phyloP scores from a whole-genome alignment of 192 early-diverging fungal species.

The Entomortierella chlamydospora region DNA sequence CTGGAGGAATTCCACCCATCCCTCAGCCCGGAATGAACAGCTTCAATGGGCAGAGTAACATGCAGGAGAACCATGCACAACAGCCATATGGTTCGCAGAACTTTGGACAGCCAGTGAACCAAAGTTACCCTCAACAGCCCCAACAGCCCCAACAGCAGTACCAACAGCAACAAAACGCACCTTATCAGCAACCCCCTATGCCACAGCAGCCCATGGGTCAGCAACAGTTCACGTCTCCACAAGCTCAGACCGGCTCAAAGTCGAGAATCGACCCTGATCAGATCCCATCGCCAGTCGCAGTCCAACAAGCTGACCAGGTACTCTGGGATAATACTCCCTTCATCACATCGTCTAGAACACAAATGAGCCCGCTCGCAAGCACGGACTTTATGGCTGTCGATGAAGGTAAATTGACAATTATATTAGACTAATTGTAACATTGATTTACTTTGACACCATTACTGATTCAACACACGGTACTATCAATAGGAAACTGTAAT shows the following conservation, averaged over 20 bases:
- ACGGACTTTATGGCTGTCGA: slow-evolving; percentile 87
- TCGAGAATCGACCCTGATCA: slow-evolving; percentile 93
- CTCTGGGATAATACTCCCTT: slow-evolving; percentile 74
- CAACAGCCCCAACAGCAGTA: slow-evolving; percentile 39
- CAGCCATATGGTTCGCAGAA: slow-evolving; percentile 41
- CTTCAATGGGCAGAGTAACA: slow-evolving; percentile 7
- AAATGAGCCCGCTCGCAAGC: slow-evolving; percentile 80
- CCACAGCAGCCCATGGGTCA: slow-evolving; percentile 40
- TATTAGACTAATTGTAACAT: background rate
- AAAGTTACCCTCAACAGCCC: slow-evolving; percentile 43
- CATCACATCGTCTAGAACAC: slow-evolving; percentile 73
- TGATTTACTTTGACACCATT: background rate
- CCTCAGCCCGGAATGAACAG: slow-evolving; percentile 32
- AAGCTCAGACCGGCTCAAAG: slow-evolving; percentile 54
- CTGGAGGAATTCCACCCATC: slow-evolving; percentile 20
- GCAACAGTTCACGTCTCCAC: slow-evolving; percentile 33
- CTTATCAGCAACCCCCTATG: slow-evolving; percentile 52
- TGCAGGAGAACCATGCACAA: slow-evolving; percentile 17
- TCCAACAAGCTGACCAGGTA: slow-evolving; percentile 86
- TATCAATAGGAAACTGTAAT: slow-evolving; percentile 76
- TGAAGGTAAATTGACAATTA: slow-evolving; percentile 67
- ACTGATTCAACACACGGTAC: no score
- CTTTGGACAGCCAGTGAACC: slow-evolving; percentile 23
- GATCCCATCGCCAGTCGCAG: slow-evolving; percentile 89
- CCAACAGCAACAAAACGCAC: slow-evolving; percentile 33